phyloP scores from a whole-genome alignment of 75 land plant species.

The Sequoia sempervirens region DNA sequence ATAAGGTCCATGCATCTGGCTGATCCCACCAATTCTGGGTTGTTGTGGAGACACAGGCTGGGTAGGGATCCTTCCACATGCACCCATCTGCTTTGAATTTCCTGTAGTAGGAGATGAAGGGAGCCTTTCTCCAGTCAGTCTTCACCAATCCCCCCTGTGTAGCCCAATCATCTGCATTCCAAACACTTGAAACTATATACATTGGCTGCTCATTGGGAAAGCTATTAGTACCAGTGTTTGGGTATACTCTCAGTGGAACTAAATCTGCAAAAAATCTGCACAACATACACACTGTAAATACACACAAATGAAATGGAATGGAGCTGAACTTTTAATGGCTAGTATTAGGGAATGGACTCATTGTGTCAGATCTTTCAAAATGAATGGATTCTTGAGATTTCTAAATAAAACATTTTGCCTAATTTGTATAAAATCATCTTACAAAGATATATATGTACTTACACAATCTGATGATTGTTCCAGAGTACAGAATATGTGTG shows the following conservation, averaged over 20 bases:
- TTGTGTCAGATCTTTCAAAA: background rate
- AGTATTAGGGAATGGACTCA: background rate
- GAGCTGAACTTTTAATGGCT: background rate
- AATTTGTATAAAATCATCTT: too few species aligned
- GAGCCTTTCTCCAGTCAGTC: conserved; percentile 70
- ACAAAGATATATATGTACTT: background rate
- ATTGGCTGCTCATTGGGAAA: conserved; percentile 80
- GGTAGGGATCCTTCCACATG: conserved; percentile 68
- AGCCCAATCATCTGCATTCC: conserved; percentile 87
- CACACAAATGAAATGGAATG: background rate
- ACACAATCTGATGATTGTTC: conserved; percentile 7
- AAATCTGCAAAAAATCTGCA: conserved; percentile 7
- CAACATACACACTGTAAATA: background rate
- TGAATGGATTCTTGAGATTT: background rate
- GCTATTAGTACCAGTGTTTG: background rate
- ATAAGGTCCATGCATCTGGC: conserved; percentile 48
- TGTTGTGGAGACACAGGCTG: conserved; percentile 64
- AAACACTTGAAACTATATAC: conserved; percentile 76
- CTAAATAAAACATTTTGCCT: background rate
- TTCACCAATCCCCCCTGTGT: conserved; percentile 75
- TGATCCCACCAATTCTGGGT: conserved; percentile 74
- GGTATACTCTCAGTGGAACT: conserved; percentile 8
- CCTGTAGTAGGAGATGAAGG: conserved; percentile 75
- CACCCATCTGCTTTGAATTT: conserved; percentile 69
- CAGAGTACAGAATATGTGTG: conserved; percentile 5